Percentiles rank a stretch among this genome's conserved stretches.
These are phyloP conservation scores for Phytopythium montanum DNA, from an alignment of 352 stramenopile genomes.

Conservation along the genomic window DNA sequence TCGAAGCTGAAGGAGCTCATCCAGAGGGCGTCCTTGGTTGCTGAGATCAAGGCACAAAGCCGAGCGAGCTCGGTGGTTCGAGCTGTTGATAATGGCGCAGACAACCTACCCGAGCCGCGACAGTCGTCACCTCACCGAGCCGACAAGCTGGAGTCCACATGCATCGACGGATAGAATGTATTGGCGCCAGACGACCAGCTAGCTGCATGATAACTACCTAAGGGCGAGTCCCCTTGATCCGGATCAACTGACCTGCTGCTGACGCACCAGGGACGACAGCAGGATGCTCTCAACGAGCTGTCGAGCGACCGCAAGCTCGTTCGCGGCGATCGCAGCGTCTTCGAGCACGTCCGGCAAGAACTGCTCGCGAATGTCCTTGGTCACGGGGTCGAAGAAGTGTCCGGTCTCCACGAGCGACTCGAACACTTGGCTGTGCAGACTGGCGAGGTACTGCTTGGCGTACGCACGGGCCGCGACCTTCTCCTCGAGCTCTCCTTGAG, in stretches of 20 bases:
- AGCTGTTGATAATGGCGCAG: too few relatives aligned
- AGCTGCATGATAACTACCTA: not conserved
- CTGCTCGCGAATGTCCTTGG: slow-evolving; percentile 69
- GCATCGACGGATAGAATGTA: not conserved
- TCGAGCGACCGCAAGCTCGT: slow-evolving; percentile 34
- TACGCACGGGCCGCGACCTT: slow-evolving; percentile 90
- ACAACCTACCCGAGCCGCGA: too few relatives aligned
- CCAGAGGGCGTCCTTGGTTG: not conserved
- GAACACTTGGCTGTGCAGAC: slow-evolving; percentile 87
- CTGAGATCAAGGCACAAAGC: not conserved
- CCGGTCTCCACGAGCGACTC: slow-evolving; percentile 81
- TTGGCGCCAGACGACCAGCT: not conserved
- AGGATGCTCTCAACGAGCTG: slow-evolving; percentile 31
- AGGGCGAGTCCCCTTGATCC: not conserved
- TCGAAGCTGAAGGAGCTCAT: not conserved
- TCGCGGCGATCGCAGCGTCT: slow-evolving; percentile 33
- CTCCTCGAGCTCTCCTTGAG: slow-evolving; percentile 85
- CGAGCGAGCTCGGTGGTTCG: too few relatives aligned
- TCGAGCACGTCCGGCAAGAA: slow-evolving; percentile 77
- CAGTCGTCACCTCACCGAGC: too few relatives aligned
- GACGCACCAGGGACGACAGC: slow-evolving; percentile 28
- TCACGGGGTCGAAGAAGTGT: slow-evolving; percentile 89
- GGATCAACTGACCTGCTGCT: not conserved
- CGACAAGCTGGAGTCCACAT: not conserved
- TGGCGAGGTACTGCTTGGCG: slow-evolving; percentile 85